Conservation (phyloP, 495 filamentous ascomycete genomes). For the Xylaria castorea region DNA sequence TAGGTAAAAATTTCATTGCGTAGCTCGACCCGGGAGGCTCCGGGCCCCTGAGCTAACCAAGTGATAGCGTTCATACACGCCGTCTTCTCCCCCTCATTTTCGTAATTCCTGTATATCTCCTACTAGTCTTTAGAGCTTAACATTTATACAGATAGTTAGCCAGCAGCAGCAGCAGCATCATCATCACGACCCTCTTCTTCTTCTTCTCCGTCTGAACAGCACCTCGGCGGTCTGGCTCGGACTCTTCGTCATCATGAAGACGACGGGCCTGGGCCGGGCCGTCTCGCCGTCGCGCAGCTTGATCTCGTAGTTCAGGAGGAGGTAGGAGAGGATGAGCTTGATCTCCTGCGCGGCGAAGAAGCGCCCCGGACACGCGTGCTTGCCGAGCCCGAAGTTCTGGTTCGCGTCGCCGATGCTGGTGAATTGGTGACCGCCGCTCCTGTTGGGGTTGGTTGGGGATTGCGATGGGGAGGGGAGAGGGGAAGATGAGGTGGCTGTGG, state of each 20-base stretch:
- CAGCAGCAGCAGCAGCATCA: neutral
- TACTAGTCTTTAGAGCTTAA: neutral
- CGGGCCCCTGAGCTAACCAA: conserved; percentile 33
- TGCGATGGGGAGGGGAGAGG: neutral
- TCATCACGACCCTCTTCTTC: conserved; percentile 24
- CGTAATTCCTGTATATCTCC: neutral
- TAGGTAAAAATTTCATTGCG: conserved; percentile 11
- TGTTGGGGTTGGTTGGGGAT: conserved; percentile 1
- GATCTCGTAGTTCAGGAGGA: conserved; percentile 57
- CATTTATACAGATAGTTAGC: neutral
- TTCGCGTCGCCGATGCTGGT: conserved; percentile 50
- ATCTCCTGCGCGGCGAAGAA: conserved; percentile 61
- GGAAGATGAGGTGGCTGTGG: neutral
- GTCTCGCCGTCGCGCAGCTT: conserved; percentile 49
- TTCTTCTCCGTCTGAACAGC: conserved; percentile 40
- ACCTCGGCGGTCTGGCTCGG: conserved; percentile 43
- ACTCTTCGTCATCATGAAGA: conserved; percentile 45
- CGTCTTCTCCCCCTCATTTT: neutral
- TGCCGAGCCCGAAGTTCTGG: conserved; percentile 61
- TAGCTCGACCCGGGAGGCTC: conserved; percentile 28
- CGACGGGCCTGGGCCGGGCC: conserved; percentile 43
- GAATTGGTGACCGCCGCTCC: conserved; percentile 50
- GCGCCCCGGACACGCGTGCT: conserved; percentile 60
- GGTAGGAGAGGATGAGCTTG: conserved; percentile 52
- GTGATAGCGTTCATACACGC: neutral